Evolutionary conservation across 164 flowering plant genomes (phyloP), one percentile per base, ranked within the genome.

Genomic region (Tinospora cordifolia): DNA sequence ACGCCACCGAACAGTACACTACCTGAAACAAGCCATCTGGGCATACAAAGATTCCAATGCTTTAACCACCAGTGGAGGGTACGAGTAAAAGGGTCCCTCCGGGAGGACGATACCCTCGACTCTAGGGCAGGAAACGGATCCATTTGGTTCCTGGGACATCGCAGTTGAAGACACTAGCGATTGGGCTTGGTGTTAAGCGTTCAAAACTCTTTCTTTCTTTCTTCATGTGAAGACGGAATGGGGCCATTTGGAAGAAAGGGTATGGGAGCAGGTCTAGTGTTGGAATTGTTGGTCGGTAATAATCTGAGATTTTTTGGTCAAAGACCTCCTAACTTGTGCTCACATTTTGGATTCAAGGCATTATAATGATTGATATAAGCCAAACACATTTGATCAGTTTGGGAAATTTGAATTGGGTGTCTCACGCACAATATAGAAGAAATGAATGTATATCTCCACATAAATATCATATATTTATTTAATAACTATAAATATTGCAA

Each of bases 91-190:
- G 83, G 83, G 51, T 79, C 84, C 62, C 76, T 79, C 9, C 83
- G 82, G 30, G 84, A 83, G 64, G 86, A 81, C 74, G 86, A 83
- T 75, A 81, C 84, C 44, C 68, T 79, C 49, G 84, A 81, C 63
- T 81, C 79, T 74, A 81, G 82, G 60, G 84, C n/a, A 74, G 63
- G 81, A 81, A 67, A 79, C 80, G 82, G 84, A 81, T 38, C 81
- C 84, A 26, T 83, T 81, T 51, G 86, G 86, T 58, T 83, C 80
- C n/a, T 63, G 84, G 79, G 75, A 76, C 74, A 39, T 77, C 81
- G 8, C 69, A 75, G 25, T 54, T 81, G 49, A 82, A 81, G 68
- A 77, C 81, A 30, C 65, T 83, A 47, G 83, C 85, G 13, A 74
- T 83, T 40, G 77, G 74, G 72, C 64, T 81, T 44, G 65, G 68